Conservation (phyloP, 495 filamentous ascomycete genomes). For the Aspergillus diversus region DNA sequence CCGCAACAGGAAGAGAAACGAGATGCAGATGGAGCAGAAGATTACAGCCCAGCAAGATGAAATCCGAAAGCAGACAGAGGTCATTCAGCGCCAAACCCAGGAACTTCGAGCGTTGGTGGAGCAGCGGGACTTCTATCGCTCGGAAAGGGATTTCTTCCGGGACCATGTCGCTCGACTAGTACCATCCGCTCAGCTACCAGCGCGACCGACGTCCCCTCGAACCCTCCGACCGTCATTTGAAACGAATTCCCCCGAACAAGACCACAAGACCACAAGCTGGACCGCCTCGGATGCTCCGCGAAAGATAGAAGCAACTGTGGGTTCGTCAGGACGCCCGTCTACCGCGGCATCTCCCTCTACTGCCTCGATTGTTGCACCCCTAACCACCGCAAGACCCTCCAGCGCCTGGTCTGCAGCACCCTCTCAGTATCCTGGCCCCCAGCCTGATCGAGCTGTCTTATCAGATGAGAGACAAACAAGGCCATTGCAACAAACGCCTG, state of each 20-base stretch:
- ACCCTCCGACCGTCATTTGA: slow-evolving; percentile 18
- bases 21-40: slow-evolving; percentile 70
- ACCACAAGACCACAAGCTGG: slow-evolving; percentile 14
- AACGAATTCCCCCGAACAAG: slow-evolving; percentile 9
- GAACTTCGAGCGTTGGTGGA: slow-evolving; percentile 59
- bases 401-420: slow-evolving; percentile 18
- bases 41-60: slow-evolving; percentile 57
- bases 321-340: slow-evolving; percentile 1
- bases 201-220: slow-evolving; percentile 49
- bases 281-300: slow-evolving; percentile 6
- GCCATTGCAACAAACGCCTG: slow-evolving; percentile 19
- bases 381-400: slow-evolving; percentile 14
- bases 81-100: slow-evolving; percentile 58
- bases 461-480: slow-evolving; percentile 19
- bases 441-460: slow-evolving; percentile 10
- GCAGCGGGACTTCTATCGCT: slow-evolving; percentile 57
- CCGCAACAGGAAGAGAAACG: slow-evolving; percentile 86
- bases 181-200: slow-evolving; percentile 41
- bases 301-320: slow-evolving; percentile 15
- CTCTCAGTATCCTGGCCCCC: slow-evolving; percentile 17
- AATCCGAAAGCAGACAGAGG: slow-evolving; percentile 60
- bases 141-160: slow-evolving; percentile 69
- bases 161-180: slow-evolving; percentile 60
- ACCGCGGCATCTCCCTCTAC: not conserved
- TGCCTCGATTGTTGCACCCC: slow-evolving; percentile 10